Base-by-base conservation (phyloP, 164 flowering plant genomes). In the Stephania yunnanensis region DNA sequence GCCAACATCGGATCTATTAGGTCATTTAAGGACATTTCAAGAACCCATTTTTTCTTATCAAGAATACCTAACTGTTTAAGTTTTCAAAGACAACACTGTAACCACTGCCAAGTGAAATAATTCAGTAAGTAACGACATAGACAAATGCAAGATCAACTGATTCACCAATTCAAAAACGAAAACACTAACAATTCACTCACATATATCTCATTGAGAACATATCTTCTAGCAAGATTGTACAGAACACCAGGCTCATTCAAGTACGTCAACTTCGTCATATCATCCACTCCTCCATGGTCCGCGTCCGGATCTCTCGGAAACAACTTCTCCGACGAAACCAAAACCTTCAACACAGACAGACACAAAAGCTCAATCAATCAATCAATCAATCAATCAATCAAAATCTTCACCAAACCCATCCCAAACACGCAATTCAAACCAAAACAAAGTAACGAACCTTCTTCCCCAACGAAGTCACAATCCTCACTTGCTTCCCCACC, bases 231-330 rank as follows among this genome's bases (percentile, higher is more conserved):
- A 10, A 96, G 89, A 80, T 94, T 96, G 75, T 89, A 89, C 46
- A 96, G 90, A 76, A 96, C 98, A 48, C 97, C 98, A 53, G 99
- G 96, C 81, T 96, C 99, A 82, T 94, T 89, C 91, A 96, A 87
- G 74, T 94, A 94, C 1, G 99, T 84, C 84, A 96, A 82, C 75
- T 94, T 96, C 6, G 99, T 96, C 98, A 96, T 96, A 68, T 96
- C 99, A 76, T 96, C 99, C 10, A 96, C 98, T 80, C 98, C 99
- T 0, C 91, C 97, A 79, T 84, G 91, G 66, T 61, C 99, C 46
- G 91, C 89, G 74, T 92, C 98, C 5, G 90, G 89, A 80, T 94
- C 99, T 80, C 98, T 84, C 50, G 86, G 90, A 73, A 71, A 82
- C 82, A 96, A 74, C 80, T 87, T 91, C 75, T 84, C 91, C 48